phyloP scores from a whole-genome alignment of 2,329 filamentous ascomycete species.

The Coniosporium tulheliwenetii region DNA sequence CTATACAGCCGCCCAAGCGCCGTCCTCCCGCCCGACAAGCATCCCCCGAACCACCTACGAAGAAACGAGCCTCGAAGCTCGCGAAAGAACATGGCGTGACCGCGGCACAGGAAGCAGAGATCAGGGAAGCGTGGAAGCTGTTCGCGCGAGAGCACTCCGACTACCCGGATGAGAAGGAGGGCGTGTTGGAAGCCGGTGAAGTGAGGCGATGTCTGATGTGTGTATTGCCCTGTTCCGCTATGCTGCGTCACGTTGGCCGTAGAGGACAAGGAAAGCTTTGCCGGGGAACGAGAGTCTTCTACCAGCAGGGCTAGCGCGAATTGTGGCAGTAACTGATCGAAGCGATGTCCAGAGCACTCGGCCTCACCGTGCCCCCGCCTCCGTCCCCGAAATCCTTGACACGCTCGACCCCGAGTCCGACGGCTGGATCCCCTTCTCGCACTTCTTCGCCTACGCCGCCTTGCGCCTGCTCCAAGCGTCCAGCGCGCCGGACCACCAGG shows the following conservation, averaged over 20 bases:
- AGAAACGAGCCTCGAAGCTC: slow-evolving; percentile 63
- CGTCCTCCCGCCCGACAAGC: slow-evolving; percentile 2
- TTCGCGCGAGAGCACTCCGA: slow-evolving; percentile 43
- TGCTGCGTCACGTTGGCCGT: no score
- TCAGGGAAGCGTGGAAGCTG: slow-evolving; percentile 75
- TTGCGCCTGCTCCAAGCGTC: slow-evolving; percentile 52
- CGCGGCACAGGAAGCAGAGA: slow-evolving; percentile 73
- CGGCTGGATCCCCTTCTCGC: slow-evolving; percentile 62
- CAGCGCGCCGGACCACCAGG: slow-evolving; percentile 8
- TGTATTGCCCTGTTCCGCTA: slow-evolving; percentile 11
- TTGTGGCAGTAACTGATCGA: not conserved
- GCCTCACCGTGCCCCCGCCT: slow-evolving; percentile 43
- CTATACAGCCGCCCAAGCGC: slow-evolving; percentile 6
- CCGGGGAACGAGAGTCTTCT: no score
- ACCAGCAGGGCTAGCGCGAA: no score
- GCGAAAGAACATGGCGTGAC: slow-evolving; percentile 83
- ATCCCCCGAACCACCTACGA: slow-evolving; percentile 10
- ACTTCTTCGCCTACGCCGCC: slow-evolving; percentile 78
- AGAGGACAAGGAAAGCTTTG: no score
- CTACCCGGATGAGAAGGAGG: slow-evolving; percentile 49
- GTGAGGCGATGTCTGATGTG: slow-evolving; percentile 37
- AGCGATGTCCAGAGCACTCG: slow-evolving; percentile 50
- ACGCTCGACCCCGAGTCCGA: slow-evolving; percentile 71
- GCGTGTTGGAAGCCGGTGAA: slow-evolving; percentile 25
- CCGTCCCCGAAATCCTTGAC: slow-evolving; percentile 57